These are phyloP conservation scores for Seminavis robusta DNA, from an alignment of 108 stramenopile species.

Conservation along the genomic window DNA sequence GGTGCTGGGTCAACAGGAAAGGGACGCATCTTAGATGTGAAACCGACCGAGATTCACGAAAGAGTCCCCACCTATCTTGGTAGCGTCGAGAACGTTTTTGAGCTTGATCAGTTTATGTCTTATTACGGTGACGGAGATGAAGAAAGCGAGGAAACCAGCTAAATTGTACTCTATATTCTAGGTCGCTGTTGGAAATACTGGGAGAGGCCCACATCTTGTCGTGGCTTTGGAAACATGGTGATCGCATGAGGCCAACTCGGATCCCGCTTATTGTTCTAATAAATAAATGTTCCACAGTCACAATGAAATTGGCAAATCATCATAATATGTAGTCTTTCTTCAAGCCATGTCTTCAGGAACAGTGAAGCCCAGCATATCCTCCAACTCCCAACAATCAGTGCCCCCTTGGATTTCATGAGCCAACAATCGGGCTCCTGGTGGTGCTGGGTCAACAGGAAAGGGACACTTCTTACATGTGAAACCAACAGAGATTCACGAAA, in stretches of 20 bases:
- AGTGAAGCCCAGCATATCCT: slow-evolving; percentile 23
- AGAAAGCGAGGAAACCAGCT: neutral
- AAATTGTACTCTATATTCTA: too few relatives aligned
- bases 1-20: slow-evolving; percentile 91
- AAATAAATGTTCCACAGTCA: too few relatives aligned
- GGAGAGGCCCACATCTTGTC: too few relatives aligned
- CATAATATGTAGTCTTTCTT: too few relatives aligned
- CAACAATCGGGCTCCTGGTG: slow-evolving; percentile 82
- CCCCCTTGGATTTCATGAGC: slow-evolving; percentile 68
- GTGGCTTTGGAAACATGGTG: too few relatives aligned
- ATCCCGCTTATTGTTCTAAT: too few relatives aligned
- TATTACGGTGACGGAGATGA: slow-evolving; percentile 58
- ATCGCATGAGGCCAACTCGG: too few relatives aligned
- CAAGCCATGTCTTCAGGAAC: too few relatives aligned
- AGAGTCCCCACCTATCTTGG: slow-evolving; percentile 83
- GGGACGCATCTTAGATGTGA: slow-evolving; percentile 80
- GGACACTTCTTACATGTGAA: slow-evolving; percentile 78
- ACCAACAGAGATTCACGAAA: slow-evolving; percentile 86
- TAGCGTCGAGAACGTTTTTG: slow-evolving; percentile 82
- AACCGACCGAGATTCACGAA: slow-evolving; percentile 87
- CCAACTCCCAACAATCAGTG: slow-evolving; percentile 49
- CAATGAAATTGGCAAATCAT: too few relatives aligned
- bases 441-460: slow-evolving; percentile 89
- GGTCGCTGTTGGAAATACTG: too few relatives aligned
- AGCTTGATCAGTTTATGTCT: slow-evolving; percentile 83